Base-by-base conservation (phyloP, 495 filamentous ascomycete genomes). In the Hypoxylon trugodes region DNA sequence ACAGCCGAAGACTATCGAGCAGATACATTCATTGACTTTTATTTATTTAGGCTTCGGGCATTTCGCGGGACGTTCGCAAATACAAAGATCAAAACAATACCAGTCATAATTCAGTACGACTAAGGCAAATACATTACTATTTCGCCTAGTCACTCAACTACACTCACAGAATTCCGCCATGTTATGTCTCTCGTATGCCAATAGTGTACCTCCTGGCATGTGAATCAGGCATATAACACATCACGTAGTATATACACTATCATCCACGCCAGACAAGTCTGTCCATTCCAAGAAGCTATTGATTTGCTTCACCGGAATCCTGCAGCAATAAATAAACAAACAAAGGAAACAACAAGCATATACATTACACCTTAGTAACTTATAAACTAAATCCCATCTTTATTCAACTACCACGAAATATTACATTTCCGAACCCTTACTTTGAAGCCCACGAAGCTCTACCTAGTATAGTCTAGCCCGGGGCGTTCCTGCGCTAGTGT, bases 401-500 rank as follows among this genome's bases (percentile, higher is more conserved):
- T 28, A 30, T 30, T 32, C 25, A 32, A 30, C 10, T 5, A 5
- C 28, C 4, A 30, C 4, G 10, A 30, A 5, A 12, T 47, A 57
- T 49, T 37, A 13, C 56, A 41, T 21, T 45, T 33, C 3, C 18
- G 21, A 15, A 24, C 45, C 42, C 43, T 45, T 50, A 36, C 4
- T 40, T 24, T 35, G 22, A 51, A 24, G 47, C 8, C 8, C 8
- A 4, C 21, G 26, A 6, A n/a, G 13, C 21, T 3, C 1, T 53
- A 32, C 41, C 32, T 54, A 43, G 40, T 30, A 40, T 13, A 19
- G 38, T 52, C 22, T 65, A 59, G 61, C 42, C 19, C 15, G 25
- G 13, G 19, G 24, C 41, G 61, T 59, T 65, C 61, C 61, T 65
- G 61, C 61, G 61, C 42, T 65, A 65, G 61, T 65, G 58, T 33